A percentile compares a stretch with the other conserved stretches of the same genome.
phyloP scores from a whole-genome alignment of 2,329 filamentous ascomycete species.

The Geosmithia flava region DNA sequence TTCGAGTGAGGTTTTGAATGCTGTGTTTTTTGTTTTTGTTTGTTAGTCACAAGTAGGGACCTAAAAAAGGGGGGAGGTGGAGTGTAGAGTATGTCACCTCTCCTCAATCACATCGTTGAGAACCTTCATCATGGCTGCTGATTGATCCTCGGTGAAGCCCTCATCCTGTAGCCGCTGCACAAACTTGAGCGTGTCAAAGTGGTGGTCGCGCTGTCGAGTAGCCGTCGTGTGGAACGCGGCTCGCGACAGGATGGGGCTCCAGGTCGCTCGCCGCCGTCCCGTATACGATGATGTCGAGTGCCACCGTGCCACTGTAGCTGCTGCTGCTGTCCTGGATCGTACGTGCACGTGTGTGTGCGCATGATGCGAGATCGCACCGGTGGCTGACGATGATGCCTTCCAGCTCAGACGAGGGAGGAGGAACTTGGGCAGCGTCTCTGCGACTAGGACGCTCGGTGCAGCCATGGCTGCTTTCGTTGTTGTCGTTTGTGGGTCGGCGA shows the following conservation, averaged over 20 bases:
- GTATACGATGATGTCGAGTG: constrained; percentile 5
- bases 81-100: constrained; percentile 37
- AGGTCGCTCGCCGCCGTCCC: constrained; percentile 6
- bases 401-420: constrained; percentile 45
- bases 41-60: not conserved
- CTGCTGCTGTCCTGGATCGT: constrained; percentile 6
- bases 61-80: not conserved
- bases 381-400: constrained; percentile 18
- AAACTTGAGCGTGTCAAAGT: constrained; percentile 97
- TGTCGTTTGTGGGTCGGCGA: not conserved
- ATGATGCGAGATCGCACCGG: constrained; percentile 8
- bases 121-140: constrained; percentile 97
- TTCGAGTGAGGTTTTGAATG: constrained; percentile 93
- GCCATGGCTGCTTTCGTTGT: constrained; percentile 7
- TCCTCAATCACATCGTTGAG: constrained; percentile 95
- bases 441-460: constrained; percentile 13
- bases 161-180: constrained; percentile 82
- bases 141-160: constrained; percentile 90
- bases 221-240: constrained; percentile 54
- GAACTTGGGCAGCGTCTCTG: constrained; percentile 36
- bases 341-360: constrained; percentile 3
- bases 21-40: constrained; percentile 24
- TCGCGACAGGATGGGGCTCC: constrained; percentile 18
- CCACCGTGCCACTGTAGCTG: constrained; percentile 7
- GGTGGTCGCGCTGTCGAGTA: constrained; percentile 59